phyloP scores from a whole-genome alignment of 176 grass and related monocot genomes.

The Juncus inflexus region DNA sequence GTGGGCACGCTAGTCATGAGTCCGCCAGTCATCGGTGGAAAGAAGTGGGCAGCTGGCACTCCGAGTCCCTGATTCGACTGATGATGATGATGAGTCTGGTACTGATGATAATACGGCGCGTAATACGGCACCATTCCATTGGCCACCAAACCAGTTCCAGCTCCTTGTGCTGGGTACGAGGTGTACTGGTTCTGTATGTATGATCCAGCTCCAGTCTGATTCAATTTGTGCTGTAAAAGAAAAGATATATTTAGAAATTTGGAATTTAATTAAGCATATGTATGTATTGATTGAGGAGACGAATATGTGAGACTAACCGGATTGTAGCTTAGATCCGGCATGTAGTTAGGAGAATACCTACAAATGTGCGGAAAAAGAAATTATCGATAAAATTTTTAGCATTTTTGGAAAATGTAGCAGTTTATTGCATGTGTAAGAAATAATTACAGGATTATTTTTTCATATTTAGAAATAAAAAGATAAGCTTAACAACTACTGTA shows the following conservation, averaged over 20 bases:
- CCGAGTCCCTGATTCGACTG: constrained; percentile 79
- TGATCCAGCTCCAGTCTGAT: constrained; percentile 48
- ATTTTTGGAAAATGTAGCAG: no score
- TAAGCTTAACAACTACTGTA: no score
- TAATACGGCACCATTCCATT: constrained; percentile 82
- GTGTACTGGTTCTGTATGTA: constrained; percentile 74
- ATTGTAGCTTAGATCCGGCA: constrained; percentile 76
- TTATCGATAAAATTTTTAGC: background rate
- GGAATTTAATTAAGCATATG: background rate
- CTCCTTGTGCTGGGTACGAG: constrained; percentile 55
- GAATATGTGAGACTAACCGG: constrained; percentile 37
- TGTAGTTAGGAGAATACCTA: constrained; percentile 84
- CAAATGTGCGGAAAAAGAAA: background rate
- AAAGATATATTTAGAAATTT: background rate
- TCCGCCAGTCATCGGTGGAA: constrained; percentile 41
- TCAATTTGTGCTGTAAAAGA: constrained; percentile 49
- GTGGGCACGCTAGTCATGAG: constrained; percentile 43
- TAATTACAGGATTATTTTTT: no score
- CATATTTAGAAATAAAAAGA: no score
- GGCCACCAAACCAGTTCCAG: constrained; percentile 51
- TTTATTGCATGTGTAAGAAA: no score
- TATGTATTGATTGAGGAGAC: background rate
- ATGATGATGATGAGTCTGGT: constrained; percentile 50
- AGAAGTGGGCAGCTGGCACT: constrained; percentile 73
- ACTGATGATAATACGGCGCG: constrained; percentile 61